Evolutionary conservation across 2,329 filamentous ascomycete genomes (phyloP), one percentile per base, ranked within the genome.

Genomic region (Neofusicoccum parvum): DNA sequence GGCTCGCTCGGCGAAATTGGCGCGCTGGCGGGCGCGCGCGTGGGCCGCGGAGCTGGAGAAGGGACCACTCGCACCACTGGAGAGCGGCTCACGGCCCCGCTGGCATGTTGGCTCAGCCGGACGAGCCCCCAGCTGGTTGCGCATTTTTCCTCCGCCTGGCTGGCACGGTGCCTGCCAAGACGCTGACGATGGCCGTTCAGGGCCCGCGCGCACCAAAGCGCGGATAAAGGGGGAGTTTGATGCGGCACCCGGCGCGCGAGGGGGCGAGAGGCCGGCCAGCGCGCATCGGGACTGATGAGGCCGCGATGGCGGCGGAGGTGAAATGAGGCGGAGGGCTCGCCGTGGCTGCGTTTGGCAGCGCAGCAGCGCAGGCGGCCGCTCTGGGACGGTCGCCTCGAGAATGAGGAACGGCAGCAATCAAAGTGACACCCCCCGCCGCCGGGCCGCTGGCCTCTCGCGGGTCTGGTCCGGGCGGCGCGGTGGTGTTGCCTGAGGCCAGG

Each of bases 101-200:
- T 23, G 23, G 23, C 23, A 23, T 23, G 23, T 23, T 23, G 23
- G 23, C 2, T 2, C 23, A 23, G 23, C 23, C 23, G 23, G 23
- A 23, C 23, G 23, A 23, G 23, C 23, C 23, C 15, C 12, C 12
- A 45, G 14, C 14, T 12, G n/a, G 15, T 4, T 39, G 6, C 6
- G 37, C 37, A 39, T 0, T 39, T 39, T 39, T 39, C 37, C 9
- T 39, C 56, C 56, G 53, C 53, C 53, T 39, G 53, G 15, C 4
- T 6, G 56, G 56, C 56, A 60, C 56, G 56, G 56, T 6, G 41
- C 27, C 56, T 27, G 56, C 56, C 56, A 60, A 60, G 56, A 46
- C 56, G 56, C 56, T 48, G 56, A 48, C 41, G 41, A 46, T 58
- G 17, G n/a, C 48, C 23, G 53, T n/a, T 14, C 39, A 34, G 53